Percentiles rank a stretch among this genome's conserved stretches.
Conservation (phyloP, 805 yeast genomes). For the Yarrowia osloensis region DNA sequence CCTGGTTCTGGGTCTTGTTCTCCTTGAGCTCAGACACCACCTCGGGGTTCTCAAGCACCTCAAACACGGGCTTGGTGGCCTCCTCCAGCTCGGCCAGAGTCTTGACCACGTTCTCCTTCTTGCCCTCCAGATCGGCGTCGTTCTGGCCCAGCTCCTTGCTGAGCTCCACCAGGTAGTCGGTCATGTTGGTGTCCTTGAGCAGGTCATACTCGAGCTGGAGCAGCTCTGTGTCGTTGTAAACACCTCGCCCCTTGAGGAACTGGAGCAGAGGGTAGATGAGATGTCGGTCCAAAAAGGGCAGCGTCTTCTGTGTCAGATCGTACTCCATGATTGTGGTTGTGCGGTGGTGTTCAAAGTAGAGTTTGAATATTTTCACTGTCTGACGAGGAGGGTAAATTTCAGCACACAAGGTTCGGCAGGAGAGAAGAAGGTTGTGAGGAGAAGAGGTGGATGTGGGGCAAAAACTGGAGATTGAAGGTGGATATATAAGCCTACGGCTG, state of each 20-base stretch:
- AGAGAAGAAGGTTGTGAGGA: background rate
- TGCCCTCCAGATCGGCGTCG: conserved; percentile 46
- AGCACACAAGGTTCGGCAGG: conserved; percentile 5
- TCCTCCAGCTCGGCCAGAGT: conserved; percentile 44
- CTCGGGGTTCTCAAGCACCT: conserved; percentile 51
- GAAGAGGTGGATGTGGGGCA: background rate
- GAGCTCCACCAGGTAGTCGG: conserved; percentile 51
- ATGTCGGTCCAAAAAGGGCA: conserved; percentile 64
- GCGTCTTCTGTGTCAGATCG: conserved; percentile 56
- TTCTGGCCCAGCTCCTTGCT: conserved; percentile 46
- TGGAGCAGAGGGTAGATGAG: conserved; percentile 56
- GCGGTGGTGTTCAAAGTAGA: background rate
- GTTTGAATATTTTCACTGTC: conserved; percentile 26
- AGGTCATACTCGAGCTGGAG: conserved; percentile 54
- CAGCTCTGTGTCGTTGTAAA: conserved; percentile 51
- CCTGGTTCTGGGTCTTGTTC: conserved; percentile 57
- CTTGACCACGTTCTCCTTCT: conserved; percentile 44
- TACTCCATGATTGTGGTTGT: conserved; percentile 14
- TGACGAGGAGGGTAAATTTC: conserved; percentile 1
- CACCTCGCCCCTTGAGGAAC: conserved; percentile 47
- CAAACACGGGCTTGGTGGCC: conserved; percentile 51
- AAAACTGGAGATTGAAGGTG: too few species aligned
- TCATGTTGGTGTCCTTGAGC: conserved; percentile 60
- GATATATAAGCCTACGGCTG: background rate
- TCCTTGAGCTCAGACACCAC: conserved; percentile 56